Conservation (phyloP, 73 alveolate species). For the Paramecium biaurelia region DNA sequence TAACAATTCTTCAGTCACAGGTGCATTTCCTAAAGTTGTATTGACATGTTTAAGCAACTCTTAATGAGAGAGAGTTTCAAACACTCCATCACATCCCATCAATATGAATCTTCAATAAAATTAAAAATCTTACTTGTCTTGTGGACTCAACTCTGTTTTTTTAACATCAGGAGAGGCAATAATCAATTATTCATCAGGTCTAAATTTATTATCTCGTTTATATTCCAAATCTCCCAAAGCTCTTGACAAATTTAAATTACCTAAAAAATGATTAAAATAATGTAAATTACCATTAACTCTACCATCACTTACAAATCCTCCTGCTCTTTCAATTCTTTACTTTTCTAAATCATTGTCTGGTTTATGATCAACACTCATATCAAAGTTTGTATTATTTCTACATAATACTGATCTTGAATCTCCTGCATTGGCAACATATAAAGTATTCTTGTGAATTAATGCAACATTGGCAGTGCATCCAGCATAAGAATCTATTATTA, state of each 20-base stretch:
- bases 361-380: constrained; percentile 86
- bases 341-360: constrained; percentile 72
- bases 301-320: constrained; percentile 61
- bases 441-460: constrained; percentile 77
- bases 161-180: constrained; percentile 60
- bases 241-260: constrained; percentile 62
- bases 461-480: constrained; percentile 92
- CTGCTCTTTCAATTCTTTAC: background rate
- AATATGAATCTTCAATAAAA: constrained; percentile 44
- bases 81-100: constrained; percentile 65
- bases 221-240: constrained; percentile 85
- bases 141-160: background rate
- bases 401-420: constrained; percentile 88
- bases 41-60: constrained; percentile 15
- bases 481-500: constrained; percentile 65
- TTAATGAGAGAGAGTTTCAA: constrained; percentile 53
- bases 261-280: background rate
- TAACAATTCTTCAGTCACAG: background rate
- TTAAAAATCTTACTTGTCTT: background rate
- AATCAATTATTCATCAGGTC: constrained; percentile 40
- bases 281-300: constrained; percentile 69
- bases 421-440: constrained; percentile 93
- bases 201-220: constrained; percentile 32
- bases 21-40: background rate
- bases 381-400: constrained; percentile 60